phyloP scores from a whole-genome alignment of 192 early-diverging fungal genomes.

The Coemansia sp. region DNA sequence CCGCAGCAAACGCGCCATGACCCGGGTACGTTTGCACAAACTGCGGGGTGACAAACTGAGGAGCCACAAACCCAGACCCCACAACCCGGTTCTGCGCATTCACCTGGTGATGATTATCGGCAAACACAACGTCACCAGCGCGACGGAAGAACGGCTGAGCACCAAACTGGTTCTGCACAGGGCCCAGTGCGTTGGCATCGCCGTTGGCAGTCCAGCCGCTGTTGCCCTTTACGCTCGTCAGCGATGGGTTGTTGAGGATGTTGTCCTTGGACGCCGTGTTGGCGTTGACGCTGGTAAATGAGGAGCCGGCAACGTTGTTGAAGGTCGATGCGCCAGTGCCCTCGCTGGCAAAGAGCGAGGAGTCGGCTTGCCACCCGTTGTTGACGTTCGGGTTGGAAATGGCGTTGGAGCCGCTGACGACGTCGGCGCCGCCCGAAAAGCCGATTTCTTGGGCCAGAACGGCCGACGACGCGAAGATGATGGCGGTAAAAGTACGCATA shows the following conservation, averaged over 20 bases:
- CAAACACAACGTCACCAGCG: conserved; percentile 47
- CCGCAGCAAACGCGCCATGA: conserved; percentile 26
- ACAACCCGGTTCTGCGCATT: conserved; percentile 9
- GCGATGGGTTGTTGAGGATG: conserved; percentile 47
- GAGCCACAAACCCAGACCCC: conserved; percentile 18
- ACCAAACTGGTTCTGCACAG: conserved; percentile 51
- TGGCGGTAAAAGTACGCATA: conserved; percentile 46
- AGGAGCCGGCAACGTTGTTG: conserved; percentile 44
- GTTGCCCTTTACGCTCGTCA: conserved; percentile 39
- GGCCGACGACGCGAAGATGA: conserved; percentile 31
- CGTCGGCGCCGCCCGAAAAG: conserved; percentile 23
- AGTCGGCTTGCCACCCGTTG: conserved; percentile 52
- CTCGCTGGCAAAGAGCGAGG: conserved; percentile 22
- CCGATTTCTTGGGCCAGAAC: conserved; percentile 43
- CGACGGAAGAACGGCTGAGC: conserved; percentile 12
- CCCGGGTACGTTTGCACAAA: conserved; percentile 10
- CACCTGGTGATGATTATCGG: conserved; percentile 44
- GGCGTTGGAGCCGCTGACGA: conserved; percentile 35
- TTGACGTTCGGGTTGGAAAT: conserved; percentile 52
- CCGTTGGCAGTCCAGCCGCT: conserved; percentile 55
- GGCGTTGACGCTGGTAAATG: conserved; percentile 43
- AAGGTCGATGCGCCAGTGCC: conserved; percentile 19
- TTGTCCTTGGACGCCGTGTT: conserved; percentile 50
- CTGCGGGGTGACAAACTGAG: conserved; percentile 11
- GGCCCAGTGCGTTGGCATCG: conserved; percentile 41